phyloP scores from a whole-genome alignment of 2,329 filamentous ascomycete species.

The Ilyonectria robusta region DNA sequence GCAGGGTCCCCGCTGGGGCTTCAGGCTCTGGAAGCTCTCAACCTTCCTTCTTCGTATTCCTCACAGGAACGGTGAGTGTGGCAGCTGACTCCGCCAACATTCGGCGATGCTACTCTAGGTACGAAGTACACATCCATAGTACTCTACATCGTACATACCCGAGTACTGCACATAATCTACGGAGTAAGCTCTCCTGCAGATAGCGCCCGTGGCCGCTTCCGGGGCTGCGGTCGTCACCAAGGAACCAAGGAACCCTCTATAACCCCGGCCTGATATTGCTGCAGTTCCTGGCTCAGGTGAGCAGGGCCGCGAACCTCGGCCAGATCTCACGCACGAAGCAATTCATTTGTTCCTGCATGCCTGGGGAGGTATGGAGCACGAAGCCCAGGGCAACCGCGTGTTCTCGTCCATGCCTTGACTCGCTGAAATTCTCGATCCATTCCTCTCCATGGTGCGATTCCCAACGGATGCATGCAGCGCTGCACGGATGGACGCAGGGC shows the following conservation, averaged over 20 bases:
- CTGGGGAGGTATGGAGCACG: background rate
- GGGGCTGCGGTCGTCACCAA: slow-evolving; percentile 14
- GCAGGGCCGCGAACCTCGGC: background rate
- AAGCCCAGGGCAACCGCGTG: slow-evolving; percentile 1
- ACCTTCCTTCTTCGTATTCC: background rate
- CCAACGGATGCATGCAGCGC: too few species aligned
- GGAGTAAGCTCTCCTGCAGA: background rate
- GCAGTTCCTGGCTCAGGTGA: background rate
- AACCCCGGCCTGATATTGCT: slow-evolving; percentile 19
- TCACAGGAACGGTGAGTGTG: background rate
- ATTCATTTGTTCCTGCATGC: background rate
- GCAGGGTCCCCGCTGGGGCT: too few species aligned
- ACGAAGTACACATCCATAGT: background rate
- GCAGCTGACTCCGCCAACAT: background rate
- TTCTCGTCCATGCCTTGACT: background rate
- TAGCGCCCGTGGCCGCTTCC: background rate
- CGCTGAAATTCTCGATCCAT: background rate
- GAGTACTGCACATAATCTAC: background rate
- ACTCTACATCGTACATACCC: background rate
- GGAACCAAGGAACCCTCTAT: slow-evolving; percentile 25
- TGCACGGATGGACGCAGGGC: slow-evolving; percentile 25
- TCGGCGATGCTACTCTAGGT: background rate
- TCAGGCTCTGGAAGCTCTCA: background rate
- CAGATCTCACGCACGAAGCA: slow-evolving; percentile 1
- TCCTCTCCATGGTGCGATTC: slow-evolving; percentile 15